Base-by-base conservation (phyloP, 2,329 filamentous ascomycete genomes). In the Lachnellula suecica region DNA sequence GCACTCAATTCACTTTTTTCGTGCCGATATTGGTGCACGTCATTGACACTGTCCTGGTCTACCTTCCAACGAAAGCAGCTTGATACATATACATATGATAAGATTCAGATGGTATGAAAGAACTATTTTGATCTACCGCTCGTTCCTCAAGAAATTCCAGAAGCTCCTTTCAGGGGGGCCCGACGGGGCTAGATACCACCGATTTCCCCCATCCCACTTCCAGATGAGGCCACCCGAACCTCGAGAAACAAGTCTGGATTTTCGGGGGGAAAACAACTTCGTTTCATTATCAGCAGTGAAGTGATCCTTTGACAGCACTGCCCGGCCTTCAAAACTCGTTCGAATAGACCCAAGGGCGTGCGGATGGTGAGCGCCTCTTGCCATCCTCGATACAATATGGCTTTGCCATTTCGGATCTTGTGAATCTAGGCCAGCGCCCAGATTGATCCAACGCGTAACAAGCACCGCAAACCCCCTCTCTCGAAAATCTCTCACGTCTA, bases 361-460 rank as follows among this genome's bases (percentile, higher is more conserved):
- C 41, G 42, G 38, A 7, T 47, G 41, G 54, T 56, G 49, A 58
- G 45, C 40, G 34, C 23, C 35, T 55, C 41, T 47, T 47, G 43
- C 41, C 24, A 45, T 37, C 48, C 40, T 9, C 46, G 37, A 6
- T 49, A 19, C 41, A 37, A 37, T 48, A 54, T 54, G 44, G 42
- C 42, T 52, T 47, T 52, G 29, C 54, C 54, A 57, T 54, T 57
- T 57, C 46, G 48, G 23, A 54, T 57, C 56, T 47, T 34, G 35
- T 47, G 34, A 38, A 31, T 54, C 31, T 45, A 59, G 31, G 40
- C 54, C 56, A 40, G 51, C 51, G 50, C 54, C 56, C 23, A 59
- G 48, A 53, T 59, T 50, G 48, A 54, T 37, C 56, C 56, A 59
- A 48, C 44, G 43, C 44, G 56, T 57, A 43, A 45, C 17, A 52